Evolutionary conservation across 139 green algal species (phyloP), one percentile per base, ranked within the genome.

Genomic region (Tetratostichococcus sp.): DNA sequence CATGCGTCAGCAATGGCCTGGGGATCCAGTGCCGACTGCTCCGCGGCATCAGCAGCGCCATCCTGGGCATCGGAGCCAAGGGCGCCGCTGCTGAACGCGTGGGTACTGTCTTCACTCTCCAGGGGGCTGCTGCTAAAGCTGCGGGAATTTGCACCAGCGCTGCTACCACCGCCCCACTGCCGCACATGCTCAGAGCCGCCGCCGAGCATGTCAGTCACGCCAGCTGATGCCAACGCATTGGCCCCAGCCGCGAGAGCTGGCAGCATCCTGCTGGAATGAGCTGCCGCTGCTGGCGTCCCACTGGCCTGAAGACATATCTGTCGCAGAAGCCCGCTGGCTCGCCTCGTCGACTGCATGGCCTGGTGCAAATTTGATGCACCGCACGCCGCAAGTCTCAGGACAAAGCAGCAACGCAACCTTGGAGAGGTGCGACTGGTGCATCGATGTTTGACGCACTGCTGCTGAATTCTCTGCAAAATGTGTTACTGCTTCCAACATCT

Each of bases 1-100:
- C 72, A 70, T 2, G 85, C 79, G 26, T 80, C 70, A 35, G 86
- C 35, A 22, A 90, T 80, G 28, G 75, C 74, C 1, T 59, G 21
- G 19, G 57, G 50, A 34, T 50, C 50, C 17, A 68, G 34, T 11
- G 34, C 28, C 14, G 72, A 65, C 2, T 31, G 26, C 22, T 32
- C 5, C 4, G 26, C 19, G 30, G 62, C 28, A 16, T 3, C 62
- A 16, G 62, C 62, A 26, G 62, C 26, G 26, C 26, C n/a, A 3
- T 68, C 28, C 5, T 2, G 2, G 3, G 62, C 62, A 68, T 34
- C 62, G 26, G 2, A 5, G 19, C 26, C 50, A 25, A 62, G 17
- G 14, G 19, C 2, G 19, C 50, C 50, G 62, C 62, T 68, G 26
- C n/a, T 33, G 62, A 32, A 68, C 26, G 11, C n/a, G 50, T 3